Evolutionary conservation across 768 basidiomycete genomes (phyloP).

Genomic region (Rhizopogon vesiculosus): DNA sequence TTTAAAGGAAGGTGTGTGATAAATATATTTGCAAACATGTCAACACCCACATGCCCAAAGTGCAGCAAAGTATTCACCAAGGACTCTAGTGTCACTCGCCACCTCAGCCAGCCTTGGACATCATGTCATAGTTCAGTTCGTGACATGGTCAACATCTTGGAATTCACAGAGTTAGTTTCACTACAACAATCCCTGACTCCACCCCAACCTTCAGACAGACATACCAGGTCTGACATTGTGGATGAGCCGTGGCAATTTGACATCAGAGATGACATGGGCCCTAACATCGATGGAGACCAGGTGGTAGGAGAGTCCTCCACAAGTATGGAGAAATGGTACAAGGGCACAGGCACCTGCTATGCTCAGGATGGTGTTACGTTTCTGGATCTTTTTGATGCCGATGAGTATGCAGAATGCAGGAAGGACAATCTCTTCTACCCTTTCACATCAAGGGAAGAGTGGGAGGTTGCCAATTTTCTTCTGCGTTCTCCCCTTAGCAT

Average conservation of each 20-base stretch:
- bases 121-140: neutral
- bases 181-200: neutral
- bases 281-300: too few relatives aligned
- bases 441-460: constrained; percentile 25
- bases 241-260: neutral
- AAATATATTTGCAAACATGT: neutral
- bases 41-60: neutral
- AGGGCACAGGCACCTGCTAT: neutral
- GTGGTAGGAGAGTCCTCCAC: neutral
- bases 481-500: constrained; percentile 23
- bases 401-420: neutral
- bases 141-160: neutral
- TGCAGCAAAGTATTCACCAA: neutral
- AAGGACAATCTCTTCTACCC: constrained; percentile 23
- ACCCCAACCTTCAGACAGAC: too few relatives aligned
- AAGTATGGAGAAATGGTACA: neutral
- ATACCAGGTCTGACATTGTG: too few relatives aligned
- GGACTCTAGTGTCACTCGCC: neutral
- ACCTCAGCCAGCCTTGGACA: neutral
- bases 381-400: neutral
- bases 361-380: neutral
- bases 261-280: neutral
- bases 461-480: constrained; percentile 27
- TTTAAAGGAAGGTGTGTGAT: too few relatives aligned
- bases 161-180: too few relatives aligned